Evolutionary conservation across 352 stramenopile species (phyloP).

Genomic region (Phytophthora citricola): DNA sequence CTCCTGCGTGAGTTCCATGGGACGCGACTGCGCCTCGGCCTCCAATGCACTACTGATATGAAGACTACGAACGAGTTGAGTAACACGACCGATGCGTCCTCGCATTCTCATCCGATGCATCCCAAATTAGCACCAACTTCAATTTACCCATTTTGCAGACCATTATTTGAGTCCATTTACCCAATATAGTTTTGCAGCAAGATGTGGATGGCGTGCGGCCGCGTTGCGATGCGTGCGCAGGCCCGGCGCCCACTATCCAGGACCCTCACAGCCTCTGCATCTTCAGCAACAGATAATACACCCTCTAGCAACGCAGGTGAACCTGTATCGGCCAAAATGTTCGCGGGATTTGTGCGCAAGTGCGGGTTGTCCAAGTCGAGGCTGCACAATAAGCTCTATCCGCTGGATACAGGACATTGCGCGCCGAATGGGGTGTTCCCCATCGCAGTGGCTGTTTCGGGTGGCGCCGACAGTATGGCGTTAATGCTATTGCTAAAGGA

Average conservation of each 20-base stretch:
- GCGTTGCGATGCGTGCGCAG: background rate
- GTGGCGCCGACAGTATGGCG: conserved; percentile 84
- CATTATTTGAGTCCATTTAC: background rate
- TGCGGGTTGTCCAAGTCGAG: conserved; percentile 48
- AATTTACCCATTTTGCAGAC: conserved; percentile 1
- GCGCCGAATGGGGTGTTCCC: conserved; percentile 47
- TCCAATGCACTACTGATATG: background rate
- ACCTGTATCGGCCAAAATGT: conserved; percentile 40
- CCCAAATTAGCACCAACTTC: background rate
- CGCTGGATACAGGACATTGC: conserved; percentile 21
- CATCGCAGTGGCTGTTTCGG: conserved; percentile 76
- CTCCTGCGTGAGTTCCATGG: conserved; percentile 55
- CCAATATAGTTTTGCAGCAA: background rate
- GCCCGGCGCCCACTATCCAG: conserved; percentile 3
- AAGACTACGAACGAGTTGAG: background rate
- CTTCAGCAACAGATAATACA: background rate
- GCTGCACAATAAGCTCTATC: conserved; percentile 49
- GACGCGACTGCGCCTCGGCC: background rate
- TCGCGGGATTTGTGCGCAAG: conserved; percentile 46
- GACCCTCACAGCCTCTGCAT: conserved; percentile 1
- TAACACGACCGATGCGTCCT: conserved; percentile 6
- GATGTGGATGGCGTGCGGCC: conserved; percentile 1
- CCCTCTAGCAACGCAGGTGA: background rate
- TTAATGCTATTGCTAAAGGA: conserved; percentile 79
- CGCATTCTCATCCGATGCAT: conserved; percentile 3